Evolutionary conservation across 2,329 filamentous ascomycete species (phyloP).

Genomic region (Colletotrichum chrysophilum): DNA sequence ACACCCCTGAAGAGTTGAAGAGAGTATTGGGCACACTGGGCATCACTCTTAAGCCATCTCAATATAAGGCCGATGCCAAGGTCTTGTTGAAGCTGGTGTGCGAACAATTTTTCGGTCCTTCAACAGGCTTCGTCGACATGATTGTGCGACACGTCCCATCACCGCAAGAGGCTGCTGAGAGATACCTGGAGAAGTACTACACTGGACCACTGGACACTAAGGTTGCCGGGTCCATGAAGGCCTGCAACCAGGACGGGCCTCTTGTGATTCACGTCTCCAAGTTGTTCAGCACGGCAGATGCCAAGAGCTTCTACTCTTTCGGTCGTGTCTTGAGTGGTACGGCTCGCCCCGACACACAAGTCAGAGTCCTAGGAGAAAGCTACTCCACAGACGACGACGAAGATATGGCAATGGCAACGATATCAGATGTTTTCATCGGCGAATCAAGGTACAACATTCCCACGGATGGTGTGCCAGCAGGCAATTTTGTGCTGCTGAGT

Average conservation of each 20-base stretch:
- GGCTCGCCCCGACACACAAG: slow-evolving; percentile 78
- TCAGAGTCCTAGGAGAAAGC: slow-evolving; percentile 91
- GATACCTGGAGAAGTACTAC: slow-evolving; percentile 85
- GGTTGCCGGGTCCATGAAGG: slow-evolving; percentile 78
- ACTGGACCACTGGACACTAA: slow-evolving; percentile 87
- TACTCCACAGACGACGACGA: slow-evolving; percentile 98
- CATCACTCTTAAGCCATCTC: slow-evolving; percentile 88
- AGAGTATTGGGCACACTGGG: slow-evolving; percentile 79
- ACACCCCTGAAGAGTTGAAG: slow-evolving; percentile 84
- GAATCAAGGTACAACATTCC: slow-evolving; percentile 94
- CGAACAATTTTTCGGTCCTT: slow-evolving; percentile 92
- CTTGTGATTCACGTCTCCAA: slow-evolving; percentile 93
- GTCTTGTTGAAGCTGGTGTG: slow-evolving; percentile 89
- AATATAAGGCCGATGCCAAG: slow-evolving; percentile 89
- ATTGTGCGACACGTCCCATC: slow-evolving; percentile 88
- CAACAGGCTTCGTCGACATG: slow-evolving; percentile 95
- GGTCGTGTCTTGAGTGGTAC: slow-evolving; percentile 93
- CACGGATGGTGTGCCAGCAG: slow-evolving; percentile 89
- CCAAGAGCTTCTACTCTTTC: slow-evolving; percentile 88
- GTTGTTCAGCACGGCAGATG: slow-evolving; percentile 87
- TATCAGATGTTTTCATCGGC: slow-evolving; percentile 86
- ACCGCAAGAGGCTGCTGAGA: slow-evolving; percentile 77
- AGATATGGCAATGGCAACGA: slow-evolving; percentile 89
- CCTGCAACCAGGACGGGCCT: slow-evolving; percentile 88
- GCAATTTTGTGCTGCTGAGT: slow-evolving; percentile 89